Evolutionary conservation across 768 basidiomycete species (phyloP).

Genomic region (Psilocybe sp.): DNA sequence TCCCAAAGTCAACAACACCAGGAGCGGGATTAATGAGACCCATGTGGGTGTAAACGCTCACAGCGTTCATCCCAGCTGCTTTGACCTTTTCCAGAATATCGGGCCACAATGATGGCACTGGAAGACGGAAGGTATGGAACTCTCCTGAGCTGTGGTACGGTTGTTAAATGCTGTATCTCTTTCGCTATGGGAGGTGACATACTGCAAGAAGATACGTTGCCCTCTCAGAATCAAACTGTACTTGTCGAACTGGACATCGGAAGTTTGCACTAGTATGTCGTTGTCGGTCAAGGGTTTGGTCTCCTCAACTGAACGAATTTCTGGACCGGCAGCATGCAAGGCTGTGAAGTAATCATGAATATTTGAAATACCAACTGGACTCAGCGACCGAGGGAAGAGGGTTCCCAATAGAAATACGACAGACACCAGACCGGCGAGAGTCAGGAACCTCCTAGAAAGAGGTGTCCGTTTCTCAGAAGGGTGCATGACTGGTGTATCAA

Average conservation of each 20-base stretch:
- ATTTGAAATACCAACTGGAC: constrained; percentile 8
- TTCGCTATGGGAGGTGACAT: constrained; percentile 20
- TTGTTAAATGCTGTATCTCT: neutral
- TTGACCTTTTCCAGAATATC: constrained; percentile 82
- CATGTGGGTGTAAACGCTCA: constrained; percentile 83
- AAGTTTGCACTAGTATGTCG: constrained; percentile 21
- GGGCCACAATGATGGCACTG: constrained; percentile 76
- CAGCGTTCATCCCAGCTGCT: constrained; percentile 75
- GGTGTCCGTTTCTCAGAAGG: constrained; percentile 14
- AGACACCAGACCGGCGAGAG: constrained; percentile 22
- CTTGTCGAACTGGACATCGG: constrained; percentile 55
- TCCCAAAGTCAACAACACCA: constrained; percentile 70
- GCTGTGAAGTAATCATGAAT: constrained; percentile 12
- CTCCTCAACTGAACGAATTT: neutral
- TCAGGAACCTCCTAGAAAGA: constrained; percentile 24
- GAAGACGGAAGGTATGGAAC: constrained; percentile 81
- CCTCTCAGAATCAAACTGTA: constrained; percentile 69
- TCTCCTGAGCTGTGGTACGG: constrained; percentile 63
- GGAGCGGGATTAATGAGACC: constrained; percentile 72
- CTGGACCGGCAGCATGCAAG: constrained; percentile 2
- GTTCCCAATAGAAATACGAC: constrained; percentile 22
- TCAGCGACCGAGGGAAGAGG: constrained; percentile 8
- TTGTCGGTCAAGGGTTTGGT: too few species aligned
- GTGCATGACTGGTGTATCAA: constrained; percentile 12
- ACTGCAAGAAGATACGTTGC: constrained; percentile 74